These are phyloP conservation scores for Schizophyllum amplum DNA, from an alignment of 1,284 basidiomycete species.

Conservation along the genomic window DNA sequence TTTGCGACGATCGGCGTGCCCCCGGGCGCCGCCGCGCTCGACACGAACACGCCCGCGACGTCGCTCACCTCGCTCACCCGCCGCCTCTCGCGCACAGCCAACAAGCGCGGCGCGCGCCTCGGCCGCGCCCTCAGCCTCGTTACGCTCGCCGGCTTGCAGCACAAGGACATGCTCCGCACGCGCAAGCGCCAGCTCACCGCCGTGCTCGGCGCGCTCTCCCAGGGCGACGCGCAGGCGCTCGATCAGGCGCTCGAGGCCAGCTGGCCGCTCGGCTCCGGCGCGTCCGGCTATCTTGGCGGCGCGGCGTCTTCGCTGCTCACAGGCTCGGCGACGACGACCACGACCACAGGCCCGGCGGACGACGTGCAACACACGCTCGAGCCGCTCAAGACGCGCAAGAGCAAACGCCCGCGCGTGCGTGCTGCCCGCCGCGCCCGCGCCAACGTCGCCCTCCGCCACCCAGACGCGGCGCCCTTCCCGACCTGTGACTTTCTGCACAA, in stretches of 20 bases:
- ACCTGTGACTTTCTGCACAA: constrained; percentile 47
- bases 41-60: not conserved
- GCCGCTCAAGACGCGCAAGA: not conserved
- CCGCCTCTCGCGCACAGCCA: constrained; percentile 23
- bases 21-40: constrained; percentile 12
- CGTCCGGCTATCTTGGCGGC: constrained; percentile 12
- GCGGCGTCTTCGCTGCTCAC: not conserved
- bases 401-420: constrained; percentile 18
- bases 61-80: constrained; percentile 10
- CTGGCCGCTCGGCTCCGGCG: constrained; percentile 36
- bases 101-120: constrained; percentile 8
- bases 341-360: not conserved
- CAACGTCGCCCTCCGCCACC: constrained; percentile 26
- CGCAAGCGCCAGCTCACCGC: constrained; percentile 61
- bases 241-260: constrained; percentile 66
- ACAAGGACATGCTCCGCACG: constrained; percentile 62
- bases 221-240: constrained; percentile 58
- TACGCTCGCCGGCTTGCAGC: constrained; percentile 60
- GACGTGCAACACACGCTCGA: constrained; percentile 5
- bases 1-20: not conserved
- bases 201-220: constrained; percentile 54
- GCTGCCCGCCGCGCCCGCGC: constrained; percentile 33
- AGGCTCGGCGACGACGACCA: not conserved
- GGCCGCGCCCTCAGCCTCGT: constrained; percentile 18
- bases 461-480: constrained; percentile 36